These are phyloP conservation scores for Cutaneotrichosporon sp. DNA, from an alignment of 1,284 basidiomycete species.

Conservation along the genomic window DNA sequence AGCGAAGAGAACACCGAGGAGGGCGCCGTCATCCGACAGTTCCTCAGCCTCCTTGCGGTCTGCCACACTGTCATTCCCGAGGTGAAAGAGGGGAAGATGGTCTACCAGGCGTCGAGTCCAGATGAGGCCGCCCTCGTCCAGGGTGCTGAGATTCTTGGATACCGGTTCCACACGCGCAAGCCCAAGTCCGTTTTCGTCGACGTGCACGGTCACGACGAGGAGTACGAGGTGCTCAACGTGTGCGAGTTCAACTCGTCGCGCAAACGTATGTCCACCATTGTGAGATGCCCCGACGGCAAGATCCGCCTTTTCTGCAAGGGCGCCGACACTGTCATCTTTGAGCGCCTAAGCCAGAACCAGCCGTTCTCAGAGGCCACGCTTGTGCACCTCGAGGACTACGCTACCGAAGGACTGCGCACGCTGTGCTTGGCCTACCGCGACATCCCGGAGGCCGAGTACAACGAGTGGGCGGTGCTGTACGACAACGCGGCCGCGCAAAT, in stretches of 20 bases:
- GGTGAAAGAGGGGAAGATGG: constrained; percentile 69
- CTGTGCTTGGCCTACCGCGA: constrained; percentile 94
- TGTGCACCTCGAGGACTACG: constrained; percentile 92
- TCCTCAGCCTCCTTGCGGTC: constrained; percentile 84
- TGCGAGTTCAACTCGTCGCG: constrained; percentile 98
- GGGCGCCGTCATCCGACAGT: constrained; percentile 70
- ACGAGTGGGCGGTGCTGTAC: constrained; percentile 81
- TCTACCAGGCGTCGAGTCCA: constrained; percentile 94
- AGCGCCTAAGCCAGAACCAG: constrained; percentile 73
- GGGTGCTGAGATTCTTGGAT: constrained; percentile 88
- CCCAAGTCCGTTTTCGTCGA: constrained; percentile 91
- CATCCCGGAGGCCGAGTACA: constrained; percentile 83
- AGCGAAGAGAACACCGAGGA: constrained; percentile 58
- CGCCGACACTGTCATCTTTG: constrained; percentile 94
- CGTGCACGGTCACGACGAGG: constrained; percentile 64
- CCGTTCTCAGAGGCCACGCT: constrained; percentile 81
- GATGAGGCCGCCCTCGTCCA: constrained; percentile 95
- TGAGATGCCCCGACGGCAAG: constrained; percentile 79
- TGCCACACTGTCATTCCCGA: constrained; percentile 99
- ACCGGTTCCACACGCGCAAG: constrained; percentile 90
- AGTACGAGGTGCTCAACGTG: constrained; percentile 91
- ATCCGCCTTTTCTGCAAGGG: constrained; percentile 97
- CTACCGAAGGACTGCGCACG: constrained; percentile 92
- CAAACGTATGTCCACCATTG: constrained; percentile 95
- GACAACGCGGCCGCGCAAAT: constrained; percentile 88